Evolutionary conservation across 148 eudicot species (phyloP), one percentile per base, ranked within the genome.

Genomic region (Oxyria digyna): DNA sequence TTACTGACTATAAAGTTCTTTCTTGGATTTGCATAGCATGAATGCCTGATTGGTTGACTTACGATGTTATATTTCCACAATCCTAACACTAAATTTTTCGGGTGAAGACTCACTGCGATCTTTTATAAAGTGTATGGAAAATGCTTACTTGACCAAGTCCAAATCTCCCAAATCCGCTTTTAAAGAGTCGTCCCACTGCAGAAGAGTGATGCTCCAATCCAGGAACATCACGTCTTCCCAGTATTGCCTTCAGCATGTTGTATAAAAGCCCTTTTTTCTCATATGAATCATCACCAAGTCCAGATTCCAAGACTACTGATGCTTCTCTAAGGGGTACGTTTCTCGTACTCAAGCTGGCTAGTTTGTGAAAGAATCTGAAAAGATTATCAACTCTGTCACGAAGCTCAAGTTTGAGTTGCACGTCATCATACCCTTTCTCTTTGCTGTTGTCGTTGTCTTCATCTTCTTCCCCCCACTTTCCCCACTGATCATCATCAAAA

Each of bases 151-250:
- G 98, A 65, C 97, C 97, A 76, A 94, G 84, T 74, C 98, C 98
- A 71, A 94, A 90, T 73, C 98, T 87, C 72, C 98, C 98, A 73
- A 94, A 85, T 41, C 97, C 97, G 41, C 92, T 91, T 76, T 91
- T 91, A 72, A 91, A 90, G 64, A 94, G 87, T 63, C 98, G 83
- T 15, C 98, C 98, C 49, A 94, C 97, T 21, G 98, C 82, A 67
- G 98, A 94, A 57, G 98, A 86, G 77, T 94, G 98, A 79, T 94
- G 93, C 76, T 89, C 98, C 68, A 94, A 69, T 64, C 98, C 98
- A 71, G 96, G 84, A 65, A 90, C 67, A 43, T 90, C 97, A 73
- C 79, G 73, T 73, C 87, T 90, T 42, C 74, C 82, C 73, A 94
- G 78, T 45, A 83, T 80, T 74, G 85, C 69, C 42, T 81, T 76